Evolutionary conservation across 1,284 basidiomycete species (phyloP).

Genomic region (Xerocomus amazonicus): DNA sequence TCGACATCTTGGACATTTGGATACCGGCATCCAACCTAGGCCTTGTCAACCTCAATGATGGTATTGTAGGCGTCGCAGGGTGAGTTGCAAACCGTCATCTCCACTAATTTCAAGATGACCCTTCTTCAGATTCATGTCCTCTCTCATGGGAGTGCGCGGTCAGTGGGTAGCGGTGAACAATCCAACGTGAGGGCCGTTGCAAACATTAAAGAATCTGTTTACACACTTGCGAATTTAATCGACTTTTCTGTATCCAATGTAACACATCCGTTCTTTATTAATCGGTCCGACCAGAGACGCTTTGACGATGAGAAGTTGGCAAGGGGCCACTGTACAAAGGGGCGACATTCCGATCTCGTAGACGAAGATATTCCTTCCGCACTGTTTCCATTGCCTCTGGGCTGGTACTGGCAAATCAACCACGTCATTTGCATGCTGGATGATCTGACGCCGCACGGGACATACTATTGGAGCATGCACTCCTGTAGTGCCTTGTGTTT

Average conservation of each 20-base stretch:
- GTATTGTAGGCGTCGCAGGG: constrained; percentile 81
- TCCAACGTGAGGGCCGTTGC: constrained; percentile 17
- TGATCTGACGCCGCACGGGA: constrained; percentile 12
- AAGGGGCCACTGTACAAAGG: not conserved
- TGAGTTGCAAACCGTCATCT: constrained; percentile 36
- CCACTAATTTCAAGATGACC: constrained; percentile 2
- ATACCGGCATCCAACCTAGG: constrained; percentile 86
- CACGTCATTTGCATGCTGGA: constrained; percentile 1
- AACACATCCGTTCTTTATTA: constrained; percentile 5
- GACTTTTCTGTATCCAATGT: constrained; percentile 4
- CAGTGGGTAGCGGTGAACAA: constrained; percentile 30
- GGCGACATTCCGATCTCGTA: constrained; percentile 41
- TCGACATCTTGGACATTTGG: constrained; percentile 83
- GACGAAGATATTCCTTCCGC: constrained; percentile 67
- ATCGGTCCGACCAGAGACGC: too few relatives aligned
- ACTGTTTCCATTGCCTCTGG: constrained; percentile 70
- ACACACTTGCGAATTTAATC: not conserved
- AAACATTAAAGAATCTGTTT: not conserved
- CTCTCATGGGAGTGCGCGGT: constrained; percentile 31
- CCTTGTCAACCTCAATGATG: constrained; percentile 81
- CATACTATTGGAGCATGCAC: constrained; percentile 81
- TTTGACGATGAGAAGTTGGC: too few relatives aligned
- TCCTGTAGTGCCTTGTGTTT: constrained; percentile 71
- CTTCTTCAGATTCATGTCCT: constrained; percentile 23
- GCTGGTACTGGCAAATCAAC: constrained; percentile 49